Evolutionary conservation across 192 early-diverging fungal genomes (phyloP), one percentile per base, ranked within the genome.

Genomic region (Thamnidium elegans): DNA sequence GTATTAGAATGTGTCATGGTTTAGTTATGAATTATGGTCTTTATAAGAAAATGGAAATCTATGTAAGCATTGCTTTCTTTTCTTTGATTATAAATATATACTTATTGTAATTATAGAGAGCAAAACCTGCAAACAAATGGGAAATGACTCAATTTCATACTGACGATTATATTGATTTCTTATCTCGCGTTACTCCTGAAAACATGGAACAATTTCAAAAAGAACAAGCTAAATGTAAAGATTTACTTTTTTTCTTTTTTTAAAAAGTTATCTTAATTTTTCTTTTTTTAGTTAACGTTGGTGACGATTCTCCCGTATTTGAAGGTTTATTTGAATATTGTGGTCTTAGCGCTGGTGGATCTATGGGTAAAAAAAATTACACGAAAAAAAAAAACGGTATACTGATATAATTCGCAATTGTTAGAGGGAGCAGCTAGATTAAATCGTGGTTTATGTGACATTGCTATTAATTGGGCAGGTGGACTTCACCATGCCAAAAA

Each of bases 281-380:
- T 46, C 34, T 17, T 8, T 65, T 8, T 3, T 15, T 31, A 86
- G 84, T 90, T 73, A 92, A 95, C 62, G 82, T 95, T 7, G 88
- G 88, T 20, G 89, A 94, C 34, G 97, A 99, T 78, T 97, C 94
- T 75, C 97, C 97, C 20, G 86, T 94, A 0, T 99, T 97, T 75
- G 95, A 97, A 65, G 97, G 97, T 0, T 71, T 99, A 10, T 97
- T 90, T 72, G 95, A 97, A 74, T 99, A 94, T 71, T 99, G 94
- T 75, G 81, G 84, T 17, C 85, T 96, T 19, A 94, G 91, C 26
- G 89, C 93, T 10, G 97, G 97, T 55, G 94, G 92, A 46, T 96
- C 94, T 4, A 90, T 98, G 59, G 93, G 83, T 82, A 75, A 26
- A 20, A 46, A 56, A 42, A 47, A 42, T 5, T n/a, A 50, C 19